A percentile compares a stretch with the other conserved stretches of the same genome.
phyloP scores from a whole-genome alignment of 768 basidiomycete genomes.

The Agaricus subrufescens region DNA sequence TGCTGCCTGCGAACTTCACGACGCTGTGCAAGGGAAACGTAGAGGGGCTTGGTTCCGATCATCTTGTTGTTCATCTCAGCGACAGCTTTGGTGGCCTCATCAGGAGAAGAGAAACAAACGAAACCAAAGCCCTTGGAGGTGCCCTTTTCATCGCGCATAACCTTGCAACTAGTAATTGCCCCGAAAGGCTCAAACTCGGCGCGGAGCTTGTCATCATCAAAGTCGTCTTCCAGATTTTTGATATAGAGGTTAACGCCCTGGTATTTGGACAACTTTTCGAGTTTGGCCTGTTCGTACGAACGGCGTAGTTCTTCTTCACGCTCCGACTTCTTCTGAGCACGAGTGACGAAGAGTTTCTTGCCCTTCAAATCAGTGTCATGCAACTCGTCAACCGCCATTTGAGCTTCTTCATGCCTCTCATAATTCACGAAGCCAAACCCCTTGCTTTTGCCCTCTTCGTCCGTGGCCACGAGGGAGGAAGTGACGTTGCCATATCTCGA shows the following conservation, averaged over 20 bases:
- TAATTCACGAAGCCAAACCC: constrained; percentile 99
- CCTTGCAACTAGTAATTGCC: constrained; percentile 96
- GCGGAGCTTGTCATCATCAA: constrained; percentile 96
- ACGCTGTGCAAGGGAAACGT: constrained; percentile 97
- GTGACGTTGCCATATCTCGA: constrained; percentile 75
- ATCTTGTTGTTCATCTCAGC: constrained; percentile 99
- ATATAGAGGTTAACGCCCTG: constrained; percentile 99
- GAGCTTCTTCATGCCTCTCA: constrained; percentile 88
- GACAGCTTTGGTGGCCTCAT: constrained; percentile 98
- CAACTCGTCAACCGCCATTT: constrained; percentile 81
- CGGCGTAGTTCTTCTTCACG: constrained; percentile 94
- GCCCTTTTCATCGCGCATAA: constrained; percentile 96
- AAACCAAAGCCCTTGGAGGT: constrained; percentile 97
- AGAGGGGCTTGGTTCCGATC: constrained; percentile 97
- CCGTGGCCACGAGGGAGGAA: constrained; percentile 78
- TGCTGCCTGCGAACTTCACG: constrained; percentile 98
- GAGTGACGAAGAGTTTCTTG: constrained; percentile 89
- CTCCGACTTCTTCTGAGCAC: constrained; percentile 98
- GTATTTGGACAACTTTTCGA: constrained; percentile 97
- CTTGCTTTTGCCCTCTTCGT: constrained; percentile 89
- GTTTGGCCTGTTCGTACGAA: constrained; percentile 91
- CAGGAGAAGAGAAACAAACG: constrained; percentile 97
- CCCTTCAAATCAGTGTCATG: constrained; percentile 83
- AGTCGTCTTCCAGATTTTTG: constrained; percentile 98
- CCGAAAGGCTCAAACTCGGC: constrained; percentile 96